These are phyloP conservation scores for Peniophora sp. DNA, from an alignment of 1,284 basidiomycete genomes.

Conservation along the genomic window DNA sequence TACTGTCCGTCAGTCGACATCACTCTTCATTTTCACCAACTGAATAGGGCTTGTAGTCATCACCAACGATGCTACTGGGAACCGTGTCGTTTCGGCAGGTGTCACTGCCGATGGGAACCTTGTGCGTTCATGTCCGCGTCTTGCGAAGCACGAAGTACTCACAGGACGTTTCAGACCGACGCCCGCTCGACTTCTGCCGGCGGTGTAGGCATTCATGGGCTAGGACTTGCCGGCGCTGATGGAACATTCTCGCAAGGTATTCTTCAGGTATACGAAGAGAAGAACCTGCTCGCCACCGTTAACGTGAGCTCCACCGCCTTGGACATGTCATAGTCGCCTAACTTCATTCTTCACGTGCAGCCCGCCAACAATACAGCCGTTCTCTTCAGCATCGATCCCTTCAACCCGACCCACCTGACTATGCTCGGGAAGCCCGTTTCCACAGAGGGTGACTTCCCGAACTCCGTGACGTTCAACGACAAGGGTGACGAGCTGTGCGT, in stretches of 20 bases:
- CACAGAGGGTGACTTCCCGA: background rate
- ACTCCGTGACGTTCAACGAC: background rate
- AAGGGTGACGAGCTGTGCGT: background rate
- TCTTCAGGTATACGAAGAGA: background rate
- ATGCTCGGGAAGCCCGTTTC: background rate
- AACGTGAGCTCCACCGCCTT: background rate
- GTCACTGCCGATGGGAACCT: background rate
- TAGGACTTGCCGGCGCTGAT: constrained; percentile 1
- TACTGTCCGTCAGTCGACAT: too few species aligned
- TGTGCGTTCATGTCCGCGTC: background rate
- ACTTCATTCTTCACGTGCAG: background rate
- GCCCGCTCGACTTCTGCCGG: constrained; percentile 24
- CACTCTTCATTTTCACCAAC: too few species aligned
- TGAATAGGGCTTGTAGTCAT: background rate
- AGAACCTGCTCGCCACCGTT: background rate
- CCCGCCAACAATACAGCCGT: background rate
- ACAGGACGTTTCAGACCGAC: constrained; percentile 11
- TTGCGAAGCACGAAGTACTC: background rate
- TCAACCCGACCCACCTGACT: background rate
- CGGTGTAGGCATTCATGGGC: constrained; percentile 28
- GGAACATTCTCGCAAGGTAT: background rate
- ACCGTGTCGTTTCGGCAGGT: background rate
- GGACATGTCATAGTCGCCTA: background rate
- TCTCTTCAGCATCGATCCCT: background rate
- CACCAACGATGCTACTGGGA: background rate